phyloP scores from a whole-genome alignment of 495 filamentous ascomycete species.

The Xylaria curta region DNA sequence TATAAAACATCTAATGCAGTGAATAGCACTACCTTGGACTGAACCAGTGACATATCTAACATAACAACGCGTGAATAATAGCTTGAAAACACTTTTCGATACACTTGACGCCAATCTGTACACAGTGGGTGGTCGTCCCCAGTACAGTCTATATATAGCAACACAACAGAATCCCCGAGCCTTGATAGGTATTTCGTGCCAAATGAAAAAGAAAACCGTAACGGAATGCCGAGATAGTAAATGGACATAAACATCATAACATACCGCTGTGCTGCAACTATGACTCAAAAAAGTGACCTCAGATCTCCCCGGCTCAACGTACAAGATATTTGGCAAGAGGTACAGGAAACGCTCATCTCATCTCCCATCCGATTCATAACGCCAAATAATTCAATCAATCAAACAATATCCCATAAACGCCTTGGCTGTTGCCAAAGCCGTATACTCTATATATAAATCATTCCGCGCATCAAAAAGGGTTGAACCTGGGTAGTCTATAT shows the following conservation, averaged over 20 bases:
- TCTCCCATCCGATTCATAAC: background rate
- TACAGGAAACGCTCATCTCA: background rate
- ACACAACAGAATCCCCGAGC: background rate
- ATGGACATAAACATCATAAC: conserved; percentile 5
- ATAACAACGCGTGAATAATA: background rate
- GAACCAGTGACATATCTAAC: conserved; percentile 13
- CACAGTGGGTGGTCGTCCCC: conserved; percentile 9
- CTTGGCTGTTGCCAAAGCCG: conserved; percentile 21
- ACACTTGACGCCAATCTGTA: conserved; percentile 21
- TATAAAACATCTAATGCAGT: background rate
- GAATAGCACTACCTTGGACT: background rate
- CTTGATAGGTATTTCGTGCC: background rate
- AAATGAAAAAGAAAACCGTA: background rate
- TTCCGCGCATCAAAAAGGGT: conserved; percentile 1
- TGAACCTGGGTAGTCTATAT: conserved; percentile 16
- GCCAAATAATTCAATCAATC: background rate
- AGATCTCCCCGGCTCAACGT: background rate
- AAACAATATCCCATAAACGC: conserved; percentile 8
- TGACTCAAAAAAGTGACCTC: background rate
- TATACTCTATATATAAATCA: conserved; percentile 19
- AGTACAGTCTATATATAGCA: conserved; percentile 23
- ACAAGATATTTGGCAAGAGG: background rate
- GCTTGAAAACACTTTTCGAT: conserved; percentile 24
- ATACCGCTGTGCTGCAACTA: background rate
- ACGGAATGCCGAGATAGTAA: background rate